Evolutionary conservation across 352 stramenopile species (phyloP).

Genomic region (Phytophthora rubi): DNA sequence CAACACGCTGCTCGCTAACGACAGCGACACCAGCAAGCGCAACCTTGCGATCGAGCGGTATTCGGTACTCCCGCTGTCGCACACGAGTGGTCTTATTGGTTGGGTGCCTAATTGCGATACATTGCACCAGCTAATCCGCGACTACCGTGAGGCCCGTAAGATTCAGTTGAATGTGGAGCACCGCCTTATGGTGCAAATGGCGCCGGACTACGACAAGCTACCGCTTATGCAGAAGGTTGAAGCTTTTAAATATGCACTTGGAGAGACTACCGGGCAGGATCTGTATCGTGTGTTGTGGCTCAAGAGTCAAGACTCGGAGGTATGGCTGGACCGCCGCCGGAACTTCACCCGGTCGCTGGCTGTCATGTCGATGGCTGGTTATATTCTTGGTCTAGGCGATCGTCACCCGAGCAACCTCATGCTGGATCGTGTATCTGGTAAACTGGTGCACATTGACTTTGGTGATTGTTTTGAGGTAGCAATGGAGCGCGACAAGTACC

Average conservation of each 20-base stretch:
- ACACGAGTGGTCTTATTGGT: slow-evolving; percentile 98
- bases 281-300: slow-evolving; percentile 99
- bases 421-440: slow-evolving; percentile 98
- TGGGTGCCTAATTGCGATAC: slow-evolving; percentile 99
- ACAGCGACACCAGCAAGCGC: slow-evolving; percentile 97
- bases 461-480: slow-evolving; percentile 99
- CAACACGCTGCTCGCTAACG: slow-evolving; percentile 98
- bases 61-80: slow-evolving; percentile 97
- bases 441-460: slow-evolving; percentile 99
- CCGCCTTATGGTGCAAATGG: slow-evolving; percentile 96
- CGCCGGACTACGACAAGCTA: slow-evolving; percentile 98
- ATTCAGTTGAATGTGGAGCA: slow-evolving; percentile 97
- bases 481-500: slow-evolving; percentile 99
- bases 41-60: slow-evolving; percentile 99
- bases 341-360: slow-evolving; percentile 99
- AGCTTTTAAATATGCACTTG: slow-evolving; percentile 95
- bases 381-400: slow-evolving; percentile 99
- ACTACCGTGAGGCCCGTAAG: slow-evolving; percentile 94
- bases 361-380: slow-evolving; percentile 99
- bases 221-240: slow-evolving; percentile 99
- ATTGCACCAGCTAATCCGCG: slow-evolving; percentile 98
- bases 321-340: slow-evolving; percentile 98
- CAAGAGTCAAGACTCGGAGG: slow-evolving; percentile 98
- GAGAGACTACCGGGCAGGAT: slow-evolving; percentile 96
- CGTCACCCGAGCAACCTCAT: slow-evolving; percentile 99